Conservation (phyloP, 73 alveolate species). For the Tetrahymena elliotti region DNA sequence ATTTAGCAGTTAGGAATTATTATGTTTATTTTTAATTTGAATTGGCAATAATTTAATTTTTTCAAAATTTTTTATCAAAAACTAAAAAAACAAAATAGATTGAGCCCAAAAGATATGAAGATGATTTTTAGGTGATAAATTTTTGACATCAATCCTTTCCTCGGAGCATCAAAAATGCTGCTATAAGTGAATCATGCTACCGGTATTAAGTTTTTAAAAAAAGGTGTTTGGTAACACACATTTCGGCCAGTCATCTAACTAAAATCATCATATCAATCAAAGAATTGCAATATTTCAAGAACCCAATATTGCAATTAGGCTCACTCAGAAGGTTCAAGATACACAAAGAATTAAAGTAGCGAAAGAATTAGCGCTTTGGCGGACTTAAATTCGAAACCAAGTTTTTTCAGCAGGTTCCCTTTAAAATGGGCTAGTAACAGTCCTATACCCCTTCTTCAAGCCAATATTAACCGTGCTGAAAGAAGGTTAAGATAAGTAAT, state of each 20-base stretch:
- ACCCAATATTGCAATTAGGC: background rate
- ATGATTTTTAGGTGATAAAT: background rate
- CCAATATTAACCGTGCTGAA: background rate
- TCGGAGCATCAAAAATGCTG: background rate
- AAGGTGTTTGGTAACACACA: background rate
- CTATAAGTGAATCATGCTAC: background rate
- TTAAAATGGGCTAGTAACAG: background rate
- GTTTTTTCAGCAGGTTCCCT: background rate
- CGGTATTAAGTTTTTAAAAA: background rate
- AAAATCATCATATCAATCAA: background rate
- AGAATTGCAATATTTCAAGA: background rate
- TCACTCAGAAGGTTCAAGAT: background rate
- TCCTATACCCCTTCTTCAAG: background rate
- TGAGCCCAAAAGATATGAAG: background rate
- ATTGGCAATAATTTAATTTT: too few relatives aligned
- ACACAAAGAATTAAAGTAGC: background rate
- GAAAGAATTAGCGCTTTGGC: background rate
- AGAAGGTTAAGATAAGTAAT: background rate
- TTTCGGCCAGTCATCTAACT: background rate
- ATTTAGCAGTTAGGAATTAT: background rate
- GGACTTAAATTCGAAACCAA: background rate
- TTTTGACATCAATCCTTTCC: background rate
- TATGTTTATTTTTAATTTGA: background rate
- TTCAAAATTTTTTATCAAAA: background rate
- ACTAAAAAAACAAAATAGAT: background rate